Conservation (phyloP, 768 basidiomycete species). For the Amanita subjunquillea region DNA sequence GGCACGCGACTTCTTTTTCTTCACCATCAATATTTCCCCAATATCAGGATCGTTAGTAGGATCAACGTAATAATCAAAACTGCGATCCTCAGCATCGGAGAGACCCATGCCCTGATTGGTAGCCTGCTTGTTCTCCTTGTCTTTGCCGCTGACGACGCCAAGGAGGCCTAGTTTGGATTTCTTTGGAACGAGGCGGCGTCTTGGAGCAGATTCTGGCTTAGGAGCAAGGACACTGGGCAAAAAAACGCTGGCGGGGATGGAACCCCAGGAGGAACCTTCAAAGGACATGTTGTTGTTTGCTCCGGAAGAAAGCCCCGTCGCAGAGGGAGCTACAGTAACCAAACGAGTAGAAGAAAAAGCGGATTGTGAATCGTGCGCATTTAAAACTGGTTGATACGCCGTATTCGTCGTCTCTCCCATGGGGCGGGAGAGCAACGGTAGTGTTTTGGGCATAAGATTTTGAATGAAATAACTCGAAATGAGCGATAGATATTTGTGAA, state of each 20-base stretch:
- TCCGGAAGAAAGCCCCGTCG: slow-evolving; percentile 30
- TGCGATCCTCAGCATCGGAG: slow-evolving; percentile 14
- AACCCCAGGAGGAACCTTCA: slow-evolving; percentile 23
- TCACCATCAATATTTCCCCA: slow-evolving; percentile 62
- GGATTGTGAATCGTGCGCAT: slow-evolving; percentile 13
- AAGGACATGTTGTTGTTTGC: slow-evolving; percentile 19
- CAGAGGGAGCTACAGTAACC: slow-evolving; percentile 56
- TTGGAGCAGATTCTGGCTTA: slow-evolving; percentile 15
- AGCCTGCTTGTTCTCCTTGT: slow-evolving; percentile 20
- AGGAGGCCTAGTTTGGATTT: slow-evolving; percentile 52
- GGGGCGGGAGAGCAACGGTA: slow-evolving; percentile 10
- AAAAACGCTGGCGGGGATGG: slow-evolving; percentile 20
- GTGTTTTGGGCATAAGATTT: slow-evolving; percentile 8
- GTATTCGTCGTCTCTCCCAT: slow-evolving; percentile 17
- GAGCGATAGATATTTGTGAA: slow-evolving; percentile 2
- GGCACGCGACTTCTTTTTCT: slow-evolving; percentile 63
- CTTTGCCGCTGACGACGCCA: slow-evolving; percentile 13
- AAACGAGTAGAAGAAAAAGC: slow-evolving; percentile 57
- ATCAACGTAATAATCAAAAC: slow-evolving; percentile 65
- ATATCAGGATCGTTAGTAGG: slow-evolving; percentile 53
- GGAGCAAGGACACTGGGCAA: slow-evolving; percentile 24
- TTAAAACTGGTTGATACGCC: slow-evolving; percentile 14
- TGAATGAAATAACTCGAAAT: not conserved
- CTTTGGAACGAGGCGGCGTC: slow-evolving; percentile 34
- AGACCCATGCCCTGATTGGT: not conserved